Percentiles rank a stretch among this genome's conserved stretches.
These are phyloP conservation scores for Tylopilus plumbeoviolaceoides DNA, from an alignment of 768 basidiomycete species.

Conservation along the genomic window DNA sequence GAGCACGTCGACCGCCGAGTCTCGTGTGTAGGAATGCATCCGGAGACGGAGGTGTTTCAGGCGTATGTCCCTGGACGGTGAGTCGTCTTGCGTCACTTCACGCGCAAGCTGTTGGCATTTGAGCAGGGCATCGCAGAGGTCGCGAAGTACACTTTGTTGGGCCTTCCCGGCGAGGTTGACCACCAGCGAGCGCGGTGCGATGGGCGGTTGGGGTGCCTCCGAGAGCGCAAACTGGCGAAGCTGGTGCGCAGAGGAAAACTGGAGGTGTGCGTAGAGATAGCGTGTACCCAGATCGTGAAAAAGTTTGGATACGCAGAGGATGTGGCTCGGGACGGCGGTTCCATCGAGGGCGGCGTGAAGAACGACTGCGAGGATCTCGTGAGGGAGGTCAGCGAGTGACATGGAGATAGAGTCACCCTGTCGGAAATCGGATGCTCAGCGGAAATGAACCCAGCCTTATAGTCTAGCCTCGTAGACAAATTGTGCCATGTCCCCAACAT, in stretches of 20 bases:
- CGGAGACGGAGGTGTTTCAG: slow-evolving; percentile 34
- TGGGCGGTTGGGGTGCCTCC: slow-evolving; percentile 8
- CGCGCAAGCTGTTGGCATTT: slow-evolving; percentile 18
- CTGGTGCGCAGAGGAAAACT: slow-evolving; percentile 23
- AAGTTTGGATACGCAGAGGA: slow-evolving; percentile 20
- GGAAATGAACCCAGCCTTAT: background rate
- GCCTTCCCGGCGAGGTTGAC: slow-evolving; percentile 30
- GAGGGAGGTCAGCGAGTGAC: slow-evolving; percentile 18
- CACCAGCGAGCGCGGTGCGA: slow-evolving; percentile 25
- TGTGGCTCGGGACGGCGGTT: slow-evolving; percentile 12
- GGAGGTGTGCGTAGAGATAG: slow-evolving; percentile 25
- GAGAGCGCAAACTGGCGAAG: slow-evolving; percentile 15
- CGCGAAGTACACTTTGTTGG: slow-evolving; percentile 23
- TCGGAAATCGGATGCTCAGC: slow-evolving; percentile 8
- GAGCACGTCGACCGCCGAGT: slow-evolving; percentile 28
- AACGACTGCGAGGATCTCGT: slow-evolving; percentile 21
- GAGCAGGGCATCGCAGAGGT: slow-evolving; percentile 25
- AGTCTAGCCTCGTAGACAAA: too few relatives aligned
- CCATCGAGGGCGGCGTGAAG: slow-evolving; percentile 12
- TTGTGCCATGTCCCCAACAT: too few relatives aligned
- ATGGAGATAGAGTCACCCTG: background rate
- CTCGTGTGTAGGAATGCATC: slow-evolving; percentile 37
- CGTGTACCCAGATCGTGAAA: slow-evolving; percentile 20
- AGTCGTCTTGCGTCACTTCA: background rate
- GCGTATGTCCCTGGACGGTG: background rate